These are phyloP conservation scores for Schizothecium vesticola DNA, from an alignment of 495 filamentous ascomycete genomes.

Conservation along the genomic window DNA sequence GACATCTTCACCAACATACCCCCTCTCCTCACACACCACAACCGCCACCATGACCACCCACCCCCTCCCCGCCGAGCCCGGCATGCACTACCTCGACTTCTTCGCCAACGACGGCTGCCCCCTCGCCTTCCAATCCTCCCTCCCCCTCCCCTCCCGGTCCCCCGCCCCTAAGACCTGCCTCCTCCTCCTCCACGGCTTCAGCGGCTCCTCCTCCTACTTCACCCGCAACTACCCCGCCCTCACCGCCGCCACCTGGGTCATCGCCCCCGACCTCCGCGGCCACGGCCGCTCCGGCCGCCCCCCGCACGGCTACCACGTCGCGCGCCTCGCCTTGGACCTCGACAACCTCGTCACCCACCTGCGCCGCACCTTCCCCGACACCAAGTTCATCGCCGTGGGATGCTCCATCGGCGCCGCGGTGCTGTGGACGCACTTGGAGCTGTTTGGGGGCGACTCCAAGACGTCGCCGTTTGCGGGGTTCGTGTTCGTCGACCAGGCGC, in stretches of 20 bases:
- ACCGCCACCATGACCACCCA: neutral
- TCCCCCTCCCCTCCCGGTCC: conserved; percentile 4
- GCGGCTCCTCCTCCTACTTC: conserved; percentile 41
- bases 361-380: neutral
- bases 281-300: conserved; percentile 34
- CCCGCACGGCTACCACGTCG: conserved; percentile 39
- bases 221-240: conserved; percentile 31
- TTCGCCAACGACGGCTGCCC: conserved; percentile 29
- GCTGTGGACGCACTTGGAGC: conserved; percentile 40
- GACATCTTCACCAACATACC: neutral
- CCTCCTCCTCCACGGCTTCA: conserved; percentile 43
- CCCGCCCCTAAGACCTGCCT: conserved; percentile 13
- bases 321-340: conserved; percentile 40
- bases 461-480: conserved; percentile 25
- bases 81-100: conserved; percentile 24
- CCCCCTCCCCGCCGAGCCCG: neutral
- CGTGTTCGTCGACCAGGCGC: conserved; percentile 45
- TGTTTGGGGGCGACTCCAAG: conserved; percentile 26
- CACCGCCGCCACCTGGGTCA: conserved; percentile 25
- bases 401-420: conserved; percentile 44
- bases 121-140: conserved; percentile 31
- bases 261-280: conserved; percentile 42
- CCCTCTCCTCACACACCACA: neutral
- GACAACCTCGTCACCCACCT: conserved; percentile 31
- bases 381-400: conserved; percentile 31